Base-by-base conservation (phyloP, 2,329 filamentous ascomycete genomes). In the Epichloe hybrida region DNA sequence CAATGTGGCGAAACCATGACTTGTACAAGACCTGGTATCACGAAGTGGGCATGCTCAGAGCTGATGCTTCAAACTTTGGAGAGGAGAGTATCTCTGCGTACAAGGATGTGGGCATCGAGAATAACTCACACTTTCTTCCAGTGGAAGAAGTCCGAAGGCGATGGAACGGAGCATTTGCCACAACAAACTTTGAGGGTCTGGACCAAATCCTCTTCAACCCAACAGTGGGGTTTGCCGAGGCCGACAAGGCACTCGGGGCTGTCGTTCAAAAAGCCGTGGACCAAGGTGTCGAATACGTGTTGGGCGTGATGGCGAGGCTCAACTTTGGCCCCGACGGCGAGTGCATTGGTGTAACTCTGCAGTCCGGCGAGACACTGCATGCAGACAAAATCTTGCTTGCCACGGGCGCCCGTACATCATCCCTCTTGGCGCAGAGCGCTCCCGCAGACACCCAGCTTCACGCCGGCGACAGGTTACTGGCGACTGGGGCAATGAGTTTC, bases 151-250 rank as follows among this genome's bases (percentile, higher is more conserved):
- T 77, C 38, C 72, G 74, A 44, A 66, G 67, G 57, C 62, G 78
- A 51, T 80, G 77, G 62, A 75, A 75, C 42, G 78, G 77, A 0
- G 62, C 77, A 7, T 81, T 81, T 57, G 70, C 74, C 27, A 73
- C 77, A 43, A 72, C 78, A 35, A 70, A 81, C 53, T 80, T 80
- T 58, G 71, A 68, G 6, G 75, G 69, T 7, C 70, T 79, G 44
- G 74, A 75, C 53, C 72, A 73, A 55, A 69, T 81, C 17, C 69
- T 79, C 21, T 71, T 75, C 56, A 82, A 81, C 65, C 74, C 73
- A 53, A 74, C 70, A 35, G 79, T 76, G 61, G 79, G 79, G 2
- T 81, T 77, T 70, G 77, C 72, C 17, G 74, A 77, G 48, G 79
- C 79, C 12, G 77, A 77, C 51, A 75, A 79, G 61, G 71, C 74